Conservation (phyloP, 441 rosid species). For the Pelargonium fulgidum region DNA sequence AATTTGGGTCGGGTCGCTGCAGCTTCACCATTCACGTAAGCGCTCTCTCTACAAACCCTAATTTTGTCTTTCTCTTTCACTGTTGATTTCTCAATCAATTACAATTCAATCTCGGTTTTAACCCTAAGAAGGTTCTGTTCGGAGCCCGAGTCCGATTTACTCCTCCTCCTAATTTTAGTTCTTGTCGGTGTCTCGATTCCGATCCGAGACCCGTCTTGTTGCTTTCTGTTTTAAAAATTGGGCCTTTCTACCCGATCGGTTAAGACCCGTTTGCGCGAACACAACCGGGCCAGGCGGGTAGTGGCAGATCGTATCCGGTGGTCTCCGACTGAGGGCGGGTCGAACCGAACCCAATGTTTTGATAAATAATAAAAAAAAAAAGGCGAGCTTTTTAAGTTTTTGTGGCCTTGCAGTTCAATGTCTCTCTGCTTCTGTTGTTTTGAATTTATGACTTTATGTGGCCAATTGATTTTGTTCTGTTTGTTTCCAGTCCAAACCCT, state of each 20-base stretch:
- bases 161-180: neutral
- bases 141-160: constrained; percentile 13
- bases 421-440: no score
- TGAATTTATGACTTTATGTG: no score
- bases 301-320: neutral
- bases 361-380: no score
- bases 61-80: neutral
- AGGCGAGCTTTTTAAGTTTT: no score
- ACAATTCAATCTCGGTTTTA: neutral
- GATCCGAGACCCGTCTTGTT: constrained; percentile 22
- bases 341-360: no score
- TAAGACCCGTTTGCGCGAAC: constrained; percentile 10
- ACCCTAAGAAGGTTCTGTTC: neutral
- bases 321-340: no score
- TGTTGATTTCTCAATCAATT: neutral
- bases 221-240: constrained; percentile 10
- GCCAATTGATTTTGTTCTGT: no score
- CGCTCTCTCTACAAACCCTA: neutral
- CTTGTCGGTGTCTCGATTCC: neutral
- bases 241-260: constrained; percentile 18
- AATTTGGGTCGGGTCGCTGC: neutral
- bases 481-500: no score
- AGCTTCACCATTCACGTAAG: constrained; percentile 3
- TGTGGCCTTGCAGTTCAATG: no score
- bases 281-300: constrained; percentile 16